Conservation (phyloP, 1,284 basidiomycete species). For the Boletus sp. region DNA sequence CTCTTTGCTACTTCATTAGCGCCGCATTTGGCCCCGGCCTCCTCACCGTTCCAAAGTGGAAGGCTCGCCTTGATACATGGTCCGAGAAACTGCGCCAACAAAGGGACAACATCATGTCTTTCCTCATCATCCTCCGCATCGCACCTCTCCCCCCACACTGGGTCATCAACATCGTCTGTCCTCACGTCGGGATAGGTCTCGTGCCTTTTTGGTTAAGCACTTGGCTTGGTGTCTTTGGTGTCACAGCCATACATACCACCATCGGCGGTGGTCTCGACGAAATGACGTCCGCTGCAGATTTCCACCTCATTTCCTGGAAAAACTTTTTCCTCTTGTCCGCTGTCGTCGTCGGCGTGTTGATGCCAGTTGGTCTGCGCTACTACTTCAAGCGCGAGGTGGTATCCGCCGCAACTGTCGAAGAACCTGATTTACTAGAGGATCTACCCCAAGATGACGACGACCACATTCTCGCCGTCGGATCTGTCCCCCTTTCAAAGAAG, state of each 20-base stretch:
- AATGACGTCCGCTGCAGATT: constrained; percentile 91
- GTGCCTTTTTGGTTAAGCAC: constrained; percentile 88
- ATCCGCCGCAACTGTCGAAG: constrained; percentile 45
- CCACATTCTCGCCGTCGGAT: constrained; percentile 50
- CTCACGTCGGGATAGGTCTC: constrained; percentile 87
- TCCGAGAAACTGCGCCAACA: constrained; percentile 67
- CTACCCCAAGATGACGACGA: constrained; percentile 41
- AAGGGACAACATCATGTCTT: constrained; percentile 78
- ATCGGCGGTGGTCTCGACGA: constrained; percentile 92
- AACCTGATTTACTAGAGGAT: constrained; percentile 25
- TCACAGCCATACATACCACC: constrained; percentile 91
- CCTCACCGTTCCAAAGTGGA: constrained; percentile 81
- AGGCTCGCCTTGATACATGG: constrained; percentile 79
- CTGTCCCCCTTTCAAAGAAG: constrained; percentile 39
- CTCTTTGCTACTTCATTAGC: constrained; percentile 91
- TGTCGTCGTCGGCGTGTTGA: constrained; percentile 85
- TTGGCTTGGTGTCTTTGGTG: constrained; percentile 88
- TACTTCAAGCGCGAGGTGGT: constrained; percentile 59
- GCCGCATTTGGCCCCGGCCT: constrained; percentile 87
- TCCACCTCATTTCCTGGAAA: constrained; percentile 84
- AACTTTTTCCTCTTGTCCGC: constrained; percentile 82
- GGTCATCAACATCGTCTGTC: constrained; percentile 91
- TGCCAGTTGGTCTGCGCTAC: constrained; percentile 85
- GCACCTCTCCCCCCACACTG: constrained; percentile 96
- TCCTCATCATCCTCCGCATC: constrained; percentile 90